Evolutionary conservation across 2,329 filamentous ascomycete genomes (phyloP).

Genomic region (Tolypocladium paradoxum): DNA sequence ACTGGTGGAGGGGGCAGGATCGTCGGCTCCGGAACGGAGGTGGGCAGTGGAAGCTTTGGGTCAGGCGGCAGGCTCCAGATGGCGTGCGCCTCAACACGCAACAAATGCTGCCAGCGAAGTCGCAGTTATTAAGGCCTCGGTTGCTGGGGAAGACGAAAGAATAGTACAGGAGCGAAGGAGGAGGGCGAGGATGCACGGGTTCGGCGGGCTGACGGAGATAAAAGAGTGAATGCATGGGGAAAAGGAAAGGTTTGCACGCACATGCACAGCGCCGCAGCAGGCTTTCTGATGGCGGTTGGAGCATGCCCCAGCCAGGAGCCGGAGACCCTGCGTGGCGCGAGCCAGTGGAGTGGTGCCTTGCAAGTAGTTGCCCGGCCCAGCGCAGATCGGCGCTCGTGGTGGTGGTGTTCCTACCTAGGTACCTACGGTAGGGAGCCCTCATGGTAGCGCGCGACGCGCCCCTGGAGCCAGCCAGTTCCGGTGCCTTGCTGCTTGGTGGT

Average conservation of each 20-base stretch:
- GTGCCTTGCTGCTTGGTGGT: background rate
- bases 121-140: background rate
- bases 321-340: background rate
- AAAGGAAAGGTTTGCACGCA: background rate
- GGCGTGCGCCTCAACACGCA: background rate
- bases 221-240: background rate
- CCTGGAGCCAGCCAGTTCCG: background rate
- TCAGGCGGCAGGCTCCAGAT: background rate
- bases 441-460: background rate
- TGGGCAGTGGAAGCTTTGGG: background rate
- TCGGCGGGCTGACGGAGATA: background rate
- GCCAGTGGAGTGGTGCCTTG: no score
- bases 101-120: background rate
- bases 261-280: background rate
- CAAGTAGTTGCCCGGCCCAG: no score
- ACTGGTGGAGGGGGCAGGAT: background rate
- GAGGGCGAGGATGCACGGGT: background rate
- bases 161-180: background rate
- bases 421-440: no score
- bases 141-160: background rate
- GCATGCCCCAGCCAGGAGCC: background rate
- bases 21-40: background rate
- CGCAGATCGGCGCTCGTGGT: background rate
- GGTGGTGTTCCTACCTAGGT: no score
- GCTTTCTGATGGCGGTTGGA: no score